These are phyloP conservation scores for Claviceps purpurea DNA, from an alignment of 2,329 filamentous ascomycete species.

Conservation along the genomic window DNA sequence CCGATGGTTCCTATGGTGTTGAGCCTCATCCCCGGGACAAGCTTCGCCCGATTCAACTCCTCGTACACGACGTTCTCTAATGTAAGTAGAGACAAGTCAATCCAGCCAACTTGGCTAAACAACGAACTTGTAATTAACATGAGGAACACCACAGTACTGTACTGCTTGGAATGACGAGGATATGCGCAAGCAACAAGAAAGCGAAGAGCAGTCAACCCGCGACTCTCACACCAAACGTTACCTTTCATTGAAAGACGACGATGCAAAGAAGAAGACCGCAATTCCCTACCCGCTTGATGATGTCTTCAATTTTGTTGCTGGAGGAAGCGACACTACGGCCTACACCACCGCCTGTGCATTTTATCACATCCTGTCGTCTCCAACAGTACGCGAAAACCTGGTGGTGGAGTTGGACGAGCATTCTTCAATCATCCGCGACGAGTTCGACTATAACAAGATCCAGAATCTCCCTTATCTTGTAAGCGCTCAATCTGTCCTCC, in stretches of 20 bases:
- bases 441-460: background rate
- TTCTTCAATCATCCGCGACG: background rate
- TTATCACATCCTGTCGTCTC: slow-evolving; percentile 1
- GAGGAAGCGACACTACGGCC: slow-evolving; percentile 1
- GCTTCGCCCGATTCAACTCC: background rate
- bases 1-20: background rate
- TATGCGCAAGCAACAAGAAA: background rate
- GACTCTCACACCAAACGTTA: slow-evolving; percentile 1
- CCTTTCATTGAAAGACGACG: background rate
- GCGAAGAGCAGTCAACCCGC: background rate
- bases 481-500: background rate
- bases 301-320: slow-evolving; percentile 1
- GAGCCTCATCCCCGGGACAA: background rate
- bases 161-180: background rate
- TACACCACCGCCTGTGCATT: background rate
- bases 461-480: background rate
- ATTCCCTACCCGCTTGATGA: background rate
- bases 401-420: background rate
- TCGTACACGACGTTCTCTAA: background rate
- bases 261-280: background rate
- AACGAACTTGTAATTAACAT: too few relatives aligned
- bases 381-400: background rate
- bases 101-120: too few relatives aligned
- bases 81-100: background rate
- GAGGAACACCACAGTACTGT: background rate